phyloP scores from a whole-genome alignment of 306 rosid genomes.

The Amphicarpaea edgeworthii region DNA sequence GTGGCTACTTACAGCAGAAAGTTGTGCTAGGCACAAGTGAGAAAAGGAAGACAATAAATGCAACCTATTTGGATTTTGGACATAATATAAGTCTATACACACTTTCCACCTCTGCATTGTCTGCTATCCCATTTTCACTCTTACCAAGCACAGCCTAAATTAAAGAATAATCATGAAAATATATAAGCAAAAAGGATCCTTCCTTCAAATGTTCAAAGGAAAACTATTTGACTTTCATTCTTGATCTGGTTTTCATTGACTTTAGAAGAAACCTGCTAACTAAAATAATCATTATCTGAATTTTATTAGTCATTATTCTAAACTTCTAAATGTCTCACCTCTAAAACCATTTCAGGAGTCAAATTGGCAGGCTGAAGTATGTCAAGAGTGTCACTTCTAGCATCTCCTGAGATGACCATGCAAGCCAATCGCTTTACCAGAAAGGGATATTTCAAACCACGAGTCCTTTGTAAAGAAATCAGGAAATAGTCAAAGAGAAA shows the following conservation, averaged over 20 bases:
- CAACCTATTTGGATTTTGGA: not conserved
- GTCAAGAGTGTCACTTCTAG: constrained; percentile 70
- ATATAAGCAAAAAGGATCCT: not conserved
- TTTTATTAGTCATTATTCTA: constrained; percentile 24
- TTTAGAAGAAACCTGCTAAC: constrained; percentile 23
- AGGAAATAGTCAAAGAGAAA: constrained; percentile 34
- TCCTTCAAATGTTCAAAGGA: constrained; percentile 18
- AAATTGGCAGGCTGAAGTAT: constrained; percentile 87
- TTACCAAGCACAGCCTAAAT: constrained; percentile 30
- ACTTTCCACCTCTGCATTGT: constrained; percentile 17
- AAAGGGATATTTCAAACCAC: constrained; percentile 80
- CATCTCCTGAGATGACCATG: constrained; percentile 80
- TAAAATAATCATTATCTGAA: constrained; percentile 14
- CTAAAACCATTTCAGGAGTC: constrained; percentile 62
- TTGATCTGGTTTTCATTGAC: not conserved
- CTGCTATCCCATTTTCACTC: constrained; percentile 21
- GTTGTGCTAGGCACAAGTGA: constrained; percentile 10
- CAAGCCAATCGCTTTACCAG: constrained; percentile 92
- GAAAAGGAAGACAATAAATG: constrained; percentile 1
- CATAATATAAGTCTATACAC: constrained; percentile 25
- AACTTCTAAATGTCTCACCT: constrained; percentile 54
- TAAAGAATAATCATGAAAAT: constrained; percentile 21
- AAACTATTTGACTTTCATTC: constrained; percentile 7
- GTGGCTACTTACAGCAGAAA: constrained; percentile 4
- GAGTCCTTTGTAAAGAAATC: constrained; percentile 61